Base-by-base conservation (phyloP, 768 basidiomycete species). In the Kwoniella newhampshirensis region DNA sequence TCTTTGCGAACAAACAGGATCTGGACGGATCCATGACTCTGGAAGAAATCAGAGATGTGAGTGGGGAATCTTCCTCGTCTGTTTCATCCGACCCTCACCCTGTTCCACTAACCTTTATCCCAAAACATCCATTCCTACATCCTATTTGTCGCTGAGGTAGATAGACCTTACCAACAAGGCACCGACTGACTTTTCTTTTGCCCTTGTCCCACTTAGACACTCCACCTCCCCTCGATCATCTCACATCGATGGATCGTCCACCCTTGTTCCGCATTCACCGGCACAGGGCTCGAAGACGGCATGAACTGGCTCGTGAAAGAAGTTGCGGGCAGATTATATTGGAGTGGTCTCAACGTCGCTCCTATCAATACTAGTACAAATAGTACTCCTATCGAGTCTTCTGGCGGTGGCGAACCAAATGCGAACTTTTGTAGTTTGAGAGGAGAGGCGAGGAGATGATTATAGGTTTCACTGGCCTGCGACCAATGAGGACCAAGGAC, bases 1-100 rank as follows among this genome's bases (percentile, higher is more conserved):
- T 98, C 51, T 89, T 98, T 73, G 96, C 96, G 26, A 99, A 99
- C 78, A 99, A 99, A 77, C 93, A 96, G 74, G 96, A 99, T 78
- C 83, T 98, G 55, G 82, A 83, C 56, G 89, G 91, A 46, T 87
- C 91, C 0, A 84, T 97, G 85, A 82, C 83, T 28, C 83, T 86
- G 60, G 75, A 78, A 28, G 91, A 96, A 78, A 96, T 97, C 64
- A 81, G 85, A 59, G 82, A 89, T 72, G 93, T 89, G 75, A 75
- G 87, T 80, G 42, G 17, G 18, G 30, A 45, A 28, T 43, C 47
- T 32, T 32, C 32, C 32, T 32, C 32, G 13, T 6, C 6, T 6
- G 41, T 37, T 39, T 50, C 41, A 18, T 40, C 17, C 11, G 50
- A 17, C 53, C 42, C 46, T 18, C 11, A 11, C 25, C 17, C 12